Evolutionary conservation across 805 yeast species (phyloP), one percentile per base, ranked within the genome.

Genomic region (Saturnispora mendoncae): DNA sequence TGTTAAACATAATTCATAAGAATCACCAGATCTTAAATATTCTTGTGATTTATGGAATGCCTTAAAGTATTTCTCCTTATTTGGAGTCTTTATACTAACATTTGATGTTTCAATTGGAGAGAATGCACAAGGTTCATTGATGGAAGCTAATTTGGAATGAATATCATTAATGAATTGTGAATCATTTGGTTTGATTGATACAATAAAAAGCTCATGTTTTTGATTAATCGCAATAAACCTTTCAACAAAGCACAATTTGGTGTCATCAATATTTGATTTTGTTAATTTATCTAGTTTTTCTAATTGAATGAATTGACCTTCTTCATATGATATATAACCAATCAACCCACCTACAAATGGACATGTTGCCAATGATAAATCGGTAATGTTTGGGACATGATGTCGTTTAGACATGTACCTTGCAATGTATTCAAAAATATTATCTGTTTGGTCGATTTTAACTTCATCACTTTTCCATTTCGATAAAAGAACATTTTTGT

Each of bases 271-370:
- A 12, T 54, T 51, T 0, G 51, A 55, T 2, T 52, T 54, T 1
- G 75, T 65, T 3, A 71, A 47, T 26, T 69, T 64, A 33, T 61
- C 59, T 32, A 71, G 49, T 3, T 58, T 56, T 5, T 60, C 51
- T 6, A 56, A 29, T 2, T 57, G 44, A 7, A 73, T 50, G 45
- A 67, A 69, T 20, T 72, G 71, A 0, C 95, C 95, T 62, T 84
- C 90, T 57, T 90, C 98, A 56, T 92, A 92, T 0, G 94, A 81
- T 9, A 92, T 59, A 32, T 81, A 67, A 4, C 99, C 99, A 41
- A 88, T 66, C 25, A 84, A 68, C 0, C 99, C 99, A n/a, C 98
- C 97, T 43, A 77, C 64, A 52, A 92, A 92, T 1, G 95, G 95
- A 15, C 85, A 62, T 0, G 64, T 37, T 14, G 53, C 46, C n/a